A percentile compares a stretch with the other conserved stretches of the same genome.
These are phyloP conservation scores for Pyracantha coccinea DNA, from an alignment of 331 rosid species.

Conservation along the genomic window DNA sequence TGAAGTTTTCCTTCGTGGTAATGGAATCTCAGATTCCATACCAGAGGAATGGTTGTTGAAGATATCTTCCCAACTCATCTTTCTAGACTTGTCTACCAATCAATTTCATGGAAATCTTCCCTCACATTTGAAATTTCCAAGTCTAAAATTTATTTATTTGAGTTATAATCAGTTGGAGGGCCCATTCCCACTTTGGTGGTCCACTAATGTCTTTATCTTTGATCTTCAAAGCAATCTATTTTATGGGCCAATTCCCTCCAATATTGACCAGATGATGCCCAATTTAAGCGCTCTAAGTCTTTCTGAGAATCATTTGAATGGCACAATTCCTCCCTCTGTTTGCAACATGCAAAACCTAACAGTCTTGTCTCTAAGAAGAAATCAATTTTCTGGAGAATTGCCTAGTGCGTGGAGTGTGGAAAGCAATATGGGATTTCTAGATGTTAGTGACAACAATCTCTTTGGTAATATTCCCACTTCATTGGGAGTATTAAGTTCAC, in stretches of 20 bases:
- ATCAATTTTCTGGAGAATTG: too few relatives aligned
- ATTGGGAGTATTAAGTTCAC: too few relatives aligned
- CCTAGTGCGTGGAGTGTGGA: too few relatives aligned
- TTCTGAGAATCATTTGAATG: background rate
- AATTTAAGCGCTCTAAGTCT: rapidly evolving
- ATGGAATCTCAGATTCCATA: too few relatives aligned
- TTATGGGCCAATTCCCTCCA: background rate
- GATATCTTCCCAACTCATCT: too few relatives aligned
- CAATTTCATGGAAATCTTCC: background rate
- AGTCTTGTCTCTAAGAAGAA: too few relatives aligned
- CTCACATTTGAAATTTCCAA: background rate
- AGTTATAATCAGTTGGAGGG: background rate
- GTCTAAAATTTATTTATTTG: too few relatives aligned
- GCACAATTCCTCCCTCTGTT: too few relatives aligned
- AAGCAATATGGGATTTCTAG: too few relatives aligned
- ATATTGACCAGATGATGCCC: conserved; percentile 4
- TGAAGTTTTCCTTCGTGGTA: rapidly evolving
- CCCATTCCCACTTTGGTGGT: conserved; percentile 5
- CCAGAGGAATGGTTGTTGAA: background rate
- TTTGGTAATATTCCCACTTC: too few relatives aligned
- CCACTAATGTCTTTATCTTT: background rate
- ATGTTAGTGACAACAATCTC: too few relatives aligned
- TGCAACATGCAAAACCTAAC: rapidly evolving
- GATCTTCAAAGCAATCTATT: background rate
- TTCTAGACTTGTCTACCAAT: background rate